A percentile compares a stretch with the other conserved stretches of the same genome.
phyloP scores from a whole-genome alignment of 306 rosid genomes.

The Citrullus mucosospermus region DNA sequence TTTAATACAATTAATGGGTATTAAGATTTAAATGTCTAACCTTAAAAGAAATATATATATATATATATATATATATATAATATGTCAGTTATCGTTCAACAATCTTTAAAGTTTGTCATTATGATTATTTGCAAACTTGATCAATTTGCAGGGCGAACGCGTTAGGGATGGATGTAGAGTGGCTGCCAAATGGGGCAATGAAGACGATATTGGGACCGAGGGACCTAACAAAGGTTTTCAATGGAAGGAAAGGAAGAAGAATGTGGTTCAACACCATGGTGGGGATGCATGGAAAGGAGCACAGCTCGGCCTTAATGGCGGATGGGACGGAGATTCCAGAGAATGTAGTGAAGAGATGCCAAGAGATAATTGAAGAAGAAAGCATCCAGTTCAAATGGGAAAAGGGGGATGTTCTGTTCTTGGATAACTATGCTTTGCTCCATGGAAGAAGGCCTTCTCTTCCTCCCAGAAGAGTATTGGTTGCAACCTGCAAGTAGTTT shows the following conservation, averaged over 20 bases:
- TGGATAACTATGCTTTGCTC: constrained; percentile 72
- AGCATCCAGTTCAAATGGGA: constrained; percentile 84
- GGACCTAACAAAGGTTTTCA: constrained; percentile 50
- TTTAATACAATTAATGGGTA: too few species aligned
- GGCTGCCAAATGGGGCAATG: constrained; percentile 49
- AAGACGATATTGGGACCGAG: constrained; percentile 49
- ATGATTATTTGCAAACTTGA: too few species aligned
- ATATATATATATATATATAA: too few species aligned
- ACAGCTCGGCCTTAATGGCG: constrained; percentile 65
- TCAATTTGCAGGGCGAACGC: constrained; percentile 38
- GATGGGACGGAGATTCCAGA: constrained; percentile 57
- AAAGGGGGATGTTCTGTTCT: constrained; percentile 77
- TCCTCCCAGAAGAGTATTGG: constrained; percentile 71
- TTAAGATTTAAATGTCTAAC: too few species aligned
- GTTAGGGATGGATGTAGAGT: constrained; percentile 66
- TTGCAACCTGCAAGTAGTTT: constrained; percentile 54
- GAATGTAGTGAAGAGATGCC: constrained; percentile 58
- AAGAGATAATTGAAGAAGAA: constrained; percentile 76
- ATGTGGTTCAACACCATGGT: constrained; percentile 83
- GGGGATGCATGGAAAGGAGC: constrained; percentile 73
- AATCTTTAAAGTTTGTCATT: too few species aligned
- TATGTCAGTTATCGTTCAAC: too few species aligned
- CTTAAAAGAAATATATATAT: too few species aligned
- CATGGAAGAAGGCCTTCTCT: constrained; percentile 89
- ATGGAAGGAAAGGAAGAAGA: constrained; percentile 63